Evolutionary conservation across 1,139 yeast species (phyloP), one percentile per base, ranked within the genome.

Genomic region (Tardiomyces depauwii): DNA sequence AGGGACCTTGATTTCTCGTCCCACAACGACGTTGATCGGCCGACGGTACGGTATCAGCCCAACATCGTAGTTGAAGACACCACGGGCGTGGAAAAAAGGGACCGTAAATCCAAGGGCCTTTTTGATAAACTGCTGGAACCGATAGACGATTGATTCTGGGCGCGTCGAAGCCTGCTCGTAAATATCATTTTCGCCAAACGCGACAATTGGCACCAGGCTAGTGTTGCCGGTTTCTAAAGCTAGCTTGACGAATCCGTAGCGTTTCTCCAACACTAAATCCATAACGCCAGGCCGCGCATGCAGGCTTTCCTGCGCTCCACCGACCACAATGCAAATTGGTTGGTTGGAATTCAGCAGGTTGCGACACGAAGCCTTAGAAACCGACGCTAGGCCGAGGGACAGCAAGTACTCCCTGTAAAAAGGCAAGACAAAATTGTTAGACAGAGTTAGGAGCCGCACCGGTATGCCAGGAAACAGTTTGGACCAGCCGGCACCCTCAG

Each of bases 221-320:
- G 87, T 80, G 55, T 84, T 82, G 0, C 93, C 93, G 19, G 80
- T 70, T 56, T 82, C 82, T 51, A 91, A 70, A 0, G 97, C 98
- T 41, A 91, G 63, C 57, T 84, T 87, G 41, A 91, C 80, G 63
- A 91, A 91, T 0, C 98, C 98, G 57, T 82, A 84, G 38, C 98
- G 74, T 55, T 80, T 83, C 44, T 79, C 73, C 40, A 93, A 66
- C 1, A 91, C 86, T 46, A 93, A 66, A 47, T 80, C 80, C 51
- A 77, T 71, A 9, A 67, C 61, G 0, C 77, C 76, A 0, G 84
- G 84, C 47, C 74, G 72, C 36, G 89, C 84, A 38, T 86, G 64
- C 43, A 91, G 68, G 1, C 94, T 80, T 56, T 91, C 98, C 51
- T 87, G 85, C 0, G 97, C 97, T 0, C 98, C 98, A 5, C 98